Base-by-base conservation (phyloP, 108 stramenopile species). In the Nitzschia sp. region DNA sequence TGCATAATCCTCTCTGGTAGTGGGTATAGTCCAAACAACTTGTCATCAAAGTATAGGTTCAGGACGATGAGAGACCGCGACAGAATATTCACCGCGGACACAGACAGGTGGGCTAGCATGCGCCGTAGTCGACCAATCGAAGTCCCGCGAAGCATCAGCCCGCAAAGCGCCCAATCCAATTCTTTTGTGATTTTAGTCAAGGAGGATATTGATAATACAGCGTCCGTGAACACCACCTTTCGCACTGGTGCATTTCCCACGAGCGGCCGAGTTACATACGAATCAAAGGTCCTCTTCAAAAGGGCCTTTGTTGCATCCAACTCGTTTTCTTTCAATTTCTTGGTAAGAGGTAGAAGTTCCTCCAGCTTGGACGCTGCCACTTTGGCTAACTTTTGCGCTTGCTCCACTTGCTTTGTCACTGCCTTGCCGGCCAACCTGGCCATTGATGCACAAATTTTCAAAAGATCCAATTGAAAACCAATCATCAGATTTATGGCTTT, bases 41-140 rank as follows among this genome's bases (percentile, higher is more conserved):
- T 75, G 25, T 94, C 88, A 64, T 91, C 88, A 70, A 94, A 94
- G 72, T 89, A 94, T 28, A 94, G 74, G 77, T 90, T 91, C 38
- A 91, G 64, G 9, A 94, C 81, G 35, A 94, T 47, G 24, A 94
- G 77, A 2, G 92, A 94, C 36, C 90, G 70, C 19, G 54, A 77
- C 0, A 91, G 76, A 49, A 94, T 86, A 51, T 89, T 91, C 42
- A 81, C 75, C 13, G 81, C 70, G 13, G 81, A 63, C 23, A 47
- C 23, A 18, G 86, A 88, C 27, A 86, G 53, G 32, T 61, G 60
- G 17, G 68, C 57, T 33, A 94, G 60, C 71, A 89, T 91, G 3
- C 84, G 66, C 33, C 76, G 73, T 24, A 91, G 82, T 59, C 84
- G 62, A 46, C 71, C 78, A 0, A 89, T 27, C 17, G 82, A 82